Evolutionary conservation across 768 basidiomycete species (phyloP).

Genomic region (Termitomyces heimii): DNA sequence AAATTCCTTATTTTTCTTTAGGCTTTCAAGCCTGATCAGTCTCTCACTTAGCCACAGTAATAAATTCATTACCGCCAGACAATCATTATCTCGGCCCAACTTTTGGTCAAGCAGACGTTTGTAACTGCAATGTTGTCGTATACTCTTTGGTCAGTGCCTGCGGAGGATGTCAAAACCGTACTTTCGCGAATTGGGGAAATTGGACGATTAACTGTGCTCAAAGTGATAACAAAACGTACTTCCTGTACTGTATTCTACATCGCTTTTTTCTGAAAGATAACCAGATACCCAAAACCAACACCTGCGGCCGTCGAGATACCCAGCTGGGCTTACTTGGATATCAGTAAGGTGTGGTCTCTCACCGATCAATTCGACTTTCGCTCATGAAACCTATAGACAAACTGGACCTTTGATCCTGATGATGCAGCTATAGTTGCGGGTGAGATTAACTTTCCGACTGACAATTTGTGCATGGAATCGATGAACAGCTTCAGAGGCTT

Average conservation of each 20-base stretch:
- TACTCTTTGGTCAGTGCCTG: conserved; percentile 58
- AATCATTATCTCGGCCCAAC: conserved; percentile 39
- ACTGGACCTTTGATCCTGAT: conserved; percentile 27
- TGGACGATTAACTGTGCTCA: conserved; percentile 31
- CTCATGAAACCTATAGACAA: conserved; percentile 18
- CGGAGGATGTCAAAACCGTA: conserved; percentile 48
- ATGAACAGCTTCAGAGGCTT: not conserved
- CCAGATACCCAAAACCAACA: conserved; percentile 39
- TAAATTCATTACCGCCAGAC: conserved; percentile 29
- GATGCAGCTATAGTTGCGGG: conserved; percentile 15
- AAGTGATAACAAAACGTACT: conserved; percentile 27
- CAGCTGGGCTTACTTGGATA: conserved; percentile 51
- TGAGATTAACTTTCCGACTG: not conserved
- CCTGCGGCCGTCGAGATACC: conserved; percentile 42
- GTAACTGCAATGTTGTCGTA: conserved; percentile 51
- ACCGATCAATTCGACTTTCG: not conserved
- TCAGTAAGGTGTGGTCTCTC: conserved; percentile 27
- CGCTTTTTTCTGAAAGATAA: not conserved
- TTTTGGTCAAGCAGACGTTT: conserved; percentile 27
- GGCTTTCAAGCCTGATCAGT: not conserved
- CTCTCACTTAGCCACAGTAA: conserved; percentile 25
- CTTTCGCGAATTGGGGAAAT: conserved; percentile 28
- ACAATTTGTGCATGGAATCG: not conserved
- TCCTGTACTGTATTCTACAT: not conserved
- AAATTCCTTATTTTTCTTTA: conserved; percentile 7